These are phyloP conservation scores for Globisporangium cylindrosporum DNA, from an alignment of 352 stramenopile species.

Conservation along the genomic window DNA sequence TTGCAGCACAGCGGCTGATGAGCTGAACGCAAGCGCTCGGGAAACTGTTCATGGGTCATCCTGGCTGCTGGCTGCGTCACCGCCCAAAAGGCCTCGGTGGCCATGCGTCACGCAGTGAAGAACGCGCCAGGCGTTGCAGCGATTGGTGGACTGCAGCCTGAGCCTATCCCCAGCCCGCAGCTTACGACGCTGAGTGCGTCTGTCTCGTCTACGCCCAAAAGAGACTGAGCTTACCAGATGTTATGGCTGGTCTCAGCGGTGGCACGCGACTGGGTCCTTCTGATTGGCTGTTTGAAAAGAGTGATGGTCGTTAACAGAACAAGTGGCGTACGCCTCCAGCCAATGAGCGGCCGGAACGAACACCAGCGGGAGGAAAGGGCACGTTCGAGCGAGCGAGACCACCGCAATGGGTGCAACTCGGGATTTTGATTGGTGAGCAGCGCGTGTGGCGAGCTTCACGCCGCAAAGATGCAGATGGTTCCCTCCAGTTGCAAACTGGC, in stretches of 20 bases:
- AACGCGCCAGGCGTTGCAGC: not conserved
- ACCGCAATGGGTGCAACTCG: not conserved
- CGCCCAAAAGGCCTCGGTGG: not conserved
- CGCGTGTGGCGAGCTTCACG: not conserved
- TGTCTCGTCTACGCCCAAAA: not conserved
- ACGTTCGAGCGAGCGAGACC: not conserved
- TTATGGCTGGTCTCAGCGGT: constrained; percentile 5
- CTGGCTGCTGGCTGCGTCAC: not conserved
- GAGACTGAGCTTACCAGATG: constrained; percentile 4
- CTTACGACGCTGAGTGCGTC: not conserved
- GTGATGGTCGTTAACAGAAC: not conserved
- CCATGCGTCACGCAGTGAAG: not conserved
- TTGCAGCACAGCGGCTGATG: not conserved
- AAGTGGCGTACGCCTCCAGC: constrained; percentile 1
- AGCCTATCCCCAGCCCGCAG: not conserved
- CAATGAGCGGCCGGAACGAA: not conserved
- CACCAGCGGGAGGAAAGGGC: not conserved
- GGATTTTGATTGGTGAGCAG: constrained; percentile 4
- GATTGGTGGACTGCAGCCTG: not conserved
- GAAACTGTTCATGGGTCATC: not conserved
- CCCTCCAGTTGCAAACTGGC: not conserved
- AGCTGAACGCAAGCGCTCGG: constrained; percentile 1
- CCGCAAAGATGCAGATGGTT: not conserved
- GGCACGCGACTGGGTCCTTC: not conserved
- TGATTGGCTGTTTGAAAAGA: not conserved